Conservation (phyloP, 192 early-diverging fungal species). For the Neocallimastix lanati region DNA sequence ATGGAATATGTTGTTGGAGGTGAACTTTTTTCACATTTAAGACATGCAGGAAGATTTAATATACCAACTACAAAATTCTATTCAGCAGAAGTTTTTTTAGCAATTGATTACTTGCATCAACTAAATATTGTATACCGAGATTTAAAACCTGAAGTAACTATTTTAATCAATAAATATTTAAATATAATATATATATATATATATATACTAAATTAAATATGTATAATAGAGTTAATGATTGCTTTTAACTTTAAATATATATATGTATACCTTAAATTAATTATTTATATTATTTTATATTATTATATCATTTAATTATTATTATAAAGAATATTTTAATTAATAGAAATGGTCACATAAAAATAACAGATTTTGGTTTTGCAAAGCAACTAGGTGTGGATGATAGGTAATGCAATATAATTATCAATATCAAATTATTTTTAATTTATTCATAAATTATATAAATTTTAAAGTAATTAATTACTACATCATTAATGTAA, state of each 20-base stretch:
- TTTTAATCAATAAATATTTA: too few relatives aligned
- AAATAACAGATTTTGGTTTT: constrained; percentile 97
- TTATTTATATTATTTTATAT: not conserved
- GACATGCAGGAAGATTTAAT: constrained; percentile 72
- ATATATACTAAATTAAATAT: too few relatives aligned
- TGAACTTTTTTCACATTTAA: constrained; percentile 89
- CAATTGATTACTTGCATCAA: constrained; percentile 82
- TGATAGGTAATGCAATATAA: not conserved
- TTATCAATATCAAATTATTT: too few relatives aligned
- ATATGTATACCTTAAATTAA: too few relatives aligned
- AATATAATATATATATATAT: too few relatives aligned
- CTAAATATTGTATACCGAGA: constrained; percentile 93
- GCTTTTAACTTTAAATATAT: too few relatives aligned
- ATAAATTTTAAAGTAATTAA: too few relatives aligned
- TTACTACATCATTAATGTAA: too few relatives aligned
- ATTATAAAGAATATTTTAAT: constrained; percentile 52
- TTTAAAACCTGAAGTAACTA: constrained; percentile 67
- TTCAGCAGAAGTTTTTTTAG: constrained; percentile 81
- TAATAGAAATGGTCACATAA: constrained; percentile 78
- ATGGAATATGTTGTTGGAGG: constrained; percentile 91
- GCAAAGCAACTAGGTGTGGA: constrained; percentile 59
- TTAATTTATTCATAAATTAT: too few relatives aligned
- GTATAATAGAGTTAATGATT: too few relatives aligned
- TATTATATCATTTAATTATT: too few relatives aligned
- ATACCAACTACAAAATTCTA: constrained; percentile 93